Base-by-base conservation (phyloP, 2,329 filamentous ascomycete genomes). In the Aspergillus awamori region DNA sequence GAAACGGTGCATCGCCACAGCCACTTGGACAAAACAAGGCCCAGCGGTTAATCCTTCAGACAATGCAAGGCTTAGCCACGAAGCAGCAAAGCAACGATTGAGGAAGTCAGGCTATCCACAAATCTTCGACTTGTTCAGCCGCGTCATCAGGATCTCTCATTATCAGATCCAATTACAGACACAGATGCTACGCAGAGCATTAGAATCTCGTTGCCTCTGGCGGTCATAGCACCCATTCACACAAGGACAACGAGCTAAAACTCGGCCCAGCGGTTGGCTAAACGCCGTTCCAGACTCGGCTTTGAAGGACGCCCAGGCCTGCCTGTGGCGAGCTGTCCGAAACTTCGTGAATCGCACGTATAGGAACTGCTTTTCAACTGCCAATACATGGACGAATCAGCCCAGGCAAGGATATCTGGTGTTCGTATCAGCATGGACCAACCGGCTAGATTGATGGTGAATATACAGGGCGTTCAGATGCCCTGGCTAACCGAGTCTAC, bases 161-260 rank as follows among this genome's bases (percentile, higher is more conserved):
- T 28, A 11, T 28, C 6, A 8, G 15, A 17, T 51, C 47, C 47
- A 51, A 51, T 51, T 15, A 11, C 10, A n/a, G 26, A 51, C n/a
- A 20, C 15, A 11, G 11, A 51, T 51, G 6, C 8, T 15, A n/a
- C 26, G 26, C 30, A n/a, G 30, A n/a, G 15, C 47, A 28, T 30
- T 30, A 33, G 26, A n/a, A 24, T 45, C 1, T 10, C 26, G 10
- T 30, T 51, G 47, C 26, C 47, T 30, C 15, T 51, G 26, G 53
- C 26, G 53, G 53, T 47, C 53, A 56, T 45, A 56, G 53, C 53
- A 56, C 53, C 53, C 53, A 43, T 56, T 56, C 53, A 56, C 15
- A 30, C 24, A 10, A 36, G 33, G 53, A 26, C 28, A 56, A 33
- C 28, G 39, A 41, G 39, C 30, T 15, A 39, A 8, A 36, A 30